A percentile compares a stretch with the other conserved stretches of the same genome.
Conservation (phyloP, 257 asterid genomes). For the Solanum bulbocastanum region DNA sequence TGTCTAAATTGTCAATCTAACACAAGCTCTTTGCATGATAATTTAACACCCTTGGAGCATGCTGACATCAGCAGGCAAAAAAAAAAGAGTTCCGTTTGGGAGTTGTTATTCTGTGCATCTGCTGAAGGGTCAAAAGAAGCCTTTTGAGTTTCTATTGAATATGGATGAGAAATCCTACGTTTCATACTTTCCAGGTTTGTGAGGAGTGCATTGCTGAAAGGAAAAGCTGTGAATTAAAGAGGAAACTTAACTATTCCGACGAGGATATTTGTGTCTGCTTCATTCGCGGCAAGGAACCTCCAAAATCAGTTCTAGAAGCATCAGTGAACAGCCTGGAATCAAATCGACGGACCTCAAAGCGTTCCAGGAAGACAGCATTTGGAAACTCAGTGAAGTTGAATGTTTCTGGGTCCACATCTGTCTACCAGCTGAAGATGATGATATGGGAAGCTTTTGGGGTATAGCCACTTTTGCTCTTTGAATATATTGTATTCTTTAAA, state of each 20-base stretch:
- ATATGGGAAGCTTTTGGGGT: slow-evolving; percentile 99
- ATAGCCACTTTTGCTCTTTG: slow-evolving; percentile 9
- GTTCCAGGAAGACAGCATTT: slow-evolving; percentile 72
- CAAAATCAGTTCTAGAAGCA: slow-evolving; percentile 84
- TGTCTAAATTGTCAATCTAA: background rate
- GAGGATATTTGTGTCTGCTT: slow-evolving; percentile 86
- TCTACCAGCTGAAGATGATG: slow-evolving; percentile 97
- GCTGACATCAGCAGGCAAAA: background rate
- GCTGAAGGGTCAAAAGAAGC: background rate
- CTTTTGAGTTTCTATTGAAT: background rate
- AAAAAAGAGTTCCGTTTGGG: background rate
- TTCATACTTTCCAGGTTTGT: slow-evolving; percentile 50
- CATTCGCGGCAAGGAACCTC: slow-evolving; percentile 87
- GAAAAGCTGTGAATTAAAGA: slow-evolving; percentile 81
- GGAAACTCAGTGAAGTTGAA: slow-evolving; percentile 76
- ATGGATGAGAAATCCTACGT: background rate
- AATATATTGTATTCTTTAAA: background rate
- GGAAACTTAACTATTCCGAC: slow-evolving; percentile 67
- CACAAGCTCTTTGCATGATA: background rate
- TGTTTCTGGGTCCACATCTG: slow-evolving; percentile 80
- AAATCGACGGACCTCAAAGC: slow-evolving; percentile 86
- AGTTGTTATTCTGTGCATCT: background rate
- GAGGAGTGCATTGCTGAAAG: slow-evolving; percentile 94
- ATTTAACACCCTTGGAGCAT: background rate
- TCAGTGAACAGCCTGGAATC: slow-evolving; percentile 53